Conservation (phyloP, 2,329 filamentous ascomycete genomes). For the Cordyceps pruinosa region DNA sequence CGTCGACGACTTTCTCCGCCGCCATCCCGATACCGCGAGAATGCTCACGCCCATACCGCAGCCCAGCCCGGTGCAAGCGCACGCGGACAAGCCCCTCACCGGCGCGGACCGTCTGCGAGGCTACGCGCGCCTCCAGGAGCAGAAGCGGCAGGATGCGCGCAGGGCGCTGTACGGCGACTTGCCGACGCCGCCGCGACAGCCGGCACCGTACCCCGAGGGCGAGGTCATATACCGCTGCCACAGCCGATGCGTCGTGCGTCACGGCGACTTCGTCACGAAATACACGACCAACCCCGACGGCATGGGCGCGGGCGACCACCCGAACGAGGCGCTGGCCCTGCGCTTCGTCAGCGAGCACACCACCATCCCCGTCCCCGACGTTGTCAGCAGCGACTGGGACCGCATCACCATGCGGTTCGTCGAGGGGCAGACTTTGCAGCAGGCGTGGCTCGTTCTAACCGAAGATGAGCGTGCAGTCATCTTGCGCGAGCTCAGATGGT, state of each 20-base stretch:
- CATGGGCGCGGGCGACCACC: conserved; percentile 14
- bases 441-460: conserved; percentile 18
- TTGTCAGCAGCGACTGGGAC: conserved; percentile 22
- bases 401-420: conserved; percentile 23
- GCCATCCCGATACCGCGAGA: not conserved
- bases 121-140: not conserved
- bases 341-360: conserved; percentile 19
- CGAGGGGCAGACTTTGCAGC: conserved; percentile 20
- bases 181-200: not conserved
- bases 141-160: not conserved
- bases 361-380: conserved; percentile 20
- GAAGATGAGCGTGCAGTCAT: conserved; percentile 16
- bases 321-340: conserved; percentile 17
- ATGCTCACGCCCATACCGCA: not conserved
- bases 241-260: conserved; percentile 10
- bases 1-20: not conserved
- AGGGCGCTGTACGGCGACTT: not conserved
- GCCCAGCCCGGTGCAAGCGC: not conserved
- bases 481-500: conserved; percentile 18
- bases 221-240: conserved; percentile 15
- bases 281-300: conserved; percentile 17
- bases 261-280: conserved; percentile 18
- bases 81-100: not conserved
- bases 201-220: conserved; percentile 19
- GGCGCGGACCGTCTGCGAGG: not conserved